phyloP scores from a whole-genome alignment of 148 eudicot species.

The Rhododendron ovatum region DNA sequence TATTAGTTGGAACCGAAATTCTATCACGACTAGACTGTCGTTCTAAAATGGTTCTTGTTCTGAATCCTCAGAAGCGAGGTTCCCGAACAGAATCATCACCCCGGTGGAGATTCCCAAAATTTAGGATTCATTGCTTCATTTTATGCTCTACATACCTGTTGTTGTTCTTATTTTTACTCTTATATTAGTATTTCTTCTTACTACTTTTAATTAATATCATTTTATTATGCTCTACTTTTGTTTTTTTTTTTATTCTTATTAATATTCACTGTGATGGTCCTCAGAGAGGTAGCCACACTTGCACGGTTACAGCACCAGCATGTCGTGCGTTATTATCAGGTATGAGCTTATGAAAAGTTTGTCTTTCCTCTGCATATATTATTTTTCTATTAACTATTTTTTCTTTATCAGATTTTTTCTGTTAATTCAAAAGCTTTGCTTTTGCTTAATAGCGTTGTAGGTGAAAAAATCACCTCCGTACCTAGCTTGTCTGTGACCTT shows the following conservation, averaged over 20 bases:
- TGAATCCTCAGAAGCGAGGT: neutral
- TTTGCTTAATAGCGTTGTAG: neutral
- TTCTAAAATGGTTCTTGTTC: neutral
- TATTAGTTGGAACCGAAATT: neutral
- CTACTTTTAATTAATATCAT: neutral
- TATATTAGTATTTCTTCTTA: neutral
- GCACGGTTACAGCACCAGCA: slow-evolving; percentile 98
- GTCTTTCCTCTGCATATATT: neutral
- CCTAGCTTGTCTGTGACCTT: neutral
- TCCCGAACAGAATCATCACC: neutral
- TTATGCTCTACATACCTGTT: neutral
- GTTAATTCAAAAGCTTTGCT: neutral
- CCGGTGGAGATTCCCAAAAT: neutral
- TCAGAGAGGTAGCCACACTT: slow-evolving; percentile 95
- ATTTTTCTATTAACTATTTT: neutral
- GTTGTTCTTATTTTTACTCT: neutral
- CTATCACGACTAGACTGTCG: neutral
- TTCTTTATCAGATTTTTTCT: neutral
- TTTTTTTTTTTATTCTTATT: too few relatives aligned
- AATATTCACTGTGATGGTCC: slow-evolving; percentile 9
- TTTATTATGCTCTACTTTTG: neutral
- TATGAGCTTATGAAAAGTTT: slow-evolving; percentile 18
- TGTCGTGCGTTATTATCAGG: slow-evolving; percentile 98
- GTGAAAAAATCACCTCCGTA: neutral
- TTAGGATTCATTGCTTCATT: neutral